Conservation (phyloP, 2,329 filamentous ascomycete species). For the Ophiostoma sp. region DNA sequence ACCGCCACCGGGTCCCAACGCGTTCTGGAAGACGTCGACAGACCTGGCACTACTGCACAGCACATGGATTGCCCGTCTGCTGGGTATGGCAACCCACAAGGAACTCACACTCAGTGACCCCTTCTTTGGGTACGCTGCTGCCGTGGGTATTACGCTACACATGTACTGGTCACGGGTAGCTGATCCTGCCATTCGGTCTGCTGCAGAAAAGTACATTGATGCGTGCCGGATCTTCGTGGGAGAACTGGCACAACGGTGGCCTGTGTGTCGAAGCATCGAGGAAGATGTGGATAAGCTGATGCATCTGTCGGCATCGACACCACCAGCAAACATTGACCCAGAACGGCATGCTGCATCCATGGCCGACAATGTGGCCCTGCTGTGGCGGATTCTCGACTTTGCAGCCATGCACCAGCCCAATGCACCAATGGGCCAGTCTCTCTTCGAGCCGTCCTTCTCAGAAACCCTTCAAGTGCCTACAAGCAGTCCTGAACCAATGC, state of each 20-base stretch:
- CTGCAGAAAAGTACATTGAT: slow-evolving; percentile 1
- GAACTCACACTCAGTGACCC: background rate
- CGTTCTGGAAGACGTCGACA: slow-evolving; percentile 54
- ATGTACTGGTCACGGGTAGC: slow-evolving; percentile 19
- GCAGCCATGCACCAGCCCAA: slow-evolving; percentile 4
- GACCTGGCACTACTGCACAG: slow-evolving; percentile 53
- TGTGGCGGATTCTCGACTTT: slow-evolving; percentile 14
- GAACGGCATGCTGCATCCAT: background rate
- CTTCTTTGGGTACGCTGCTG: slow-evolving; percentile 5
- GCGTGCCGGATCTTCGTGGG: background rate
- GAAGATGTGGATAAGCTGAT: background rate
- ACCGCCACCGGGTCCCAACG: slow-evolving; percentile 47
- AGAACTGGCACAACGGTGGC: background rate
- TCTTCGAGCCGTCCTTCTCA: background rate
- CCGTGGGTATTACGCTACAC: slow-evolving; percentile 15
- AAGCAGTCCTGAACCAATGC: background rate
- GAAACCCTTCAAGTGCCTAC: background rate
- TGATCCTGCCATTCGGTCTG: background rate
- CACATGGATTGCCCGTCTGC: slow-evolving; percentile 56
- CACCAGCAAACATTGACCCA: background rate
- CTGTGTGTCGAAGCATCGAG: background rate
- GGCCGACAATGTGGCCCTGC: background rate
- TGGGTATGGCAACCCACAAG: slow-evolving; percentile 48
- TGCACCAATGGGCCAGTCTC: background rate
- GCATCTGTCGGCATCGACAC: background rate